A percentile compares a stretch with the other conserved stretches of the same genome.
These are phyloP conservation scores for Monosporozyma siamensis DNA, from an alignment of 805 yeast species.

Conservation along the genomic window DNA sequence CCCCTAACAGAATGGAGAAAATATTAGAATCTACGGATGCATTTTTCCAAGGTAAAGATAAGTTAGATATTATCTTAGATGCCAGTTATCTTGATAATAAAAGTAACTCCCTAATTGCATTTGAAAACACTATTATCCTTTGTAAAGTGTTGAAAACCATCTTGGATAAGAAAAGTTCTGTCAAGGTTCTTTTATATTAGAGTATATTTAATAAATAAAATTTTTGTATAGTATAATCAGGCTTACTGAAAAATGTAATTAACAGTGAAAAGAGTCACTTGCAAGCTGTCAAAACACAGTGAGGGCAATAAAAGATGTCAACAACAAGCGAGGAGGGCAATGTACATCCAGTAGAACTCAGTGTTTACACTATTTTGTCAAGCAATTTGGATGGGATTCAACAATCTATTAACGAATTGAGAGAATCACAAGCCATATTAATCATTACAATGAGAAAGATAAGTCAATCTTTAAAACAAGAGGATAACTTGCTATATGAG, in stretches of 20 bases:
- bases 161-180: slow-evolving; percentile 28
- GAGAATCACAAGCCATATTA: slow-evolving; percentile 28
- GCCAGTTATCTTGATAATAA: slow-evolving; percentile 29
- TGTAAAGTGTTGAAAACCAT: slow-evolving; percentile 21
- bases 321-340: slow-evolving; percentile 2
- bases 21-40: slow-evolving; percentile 20
- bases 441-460: slow-evolving; percentile 20
- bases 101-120: slow-evolving; percentile 21
- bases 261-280: too few relatives aligned
- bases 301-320: too few relatives aligned
- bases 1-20: slow-evolving; percentile 27
- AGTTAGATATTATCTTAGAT: slow-evolving; percentile 28
- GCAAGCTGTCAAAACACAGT: too few relatives aligned
- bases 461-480: slow-evolving; percentile 17
- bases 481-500: slow-evolving; percentile 16
- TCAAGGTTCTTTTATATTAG: slow-evolving; percentile 26
- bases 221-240: neutral
- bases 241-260: too few relatives aligned
- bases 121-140: slow-evolving; percentile 20
- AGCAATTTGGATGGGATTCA: slow-evolving; percentile 26
- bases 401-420: slow-evolving; percentile 24
- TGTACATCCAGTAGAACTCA: slow-evolving; percentile 27
- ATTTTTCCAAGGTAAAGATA: slow-evolving; percentile 29
- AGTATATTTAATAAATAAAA: neutral
- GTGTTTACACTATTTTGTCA: slow-evolving; percentile 25